phyloP scores from a whole-genome alignment of 2,329 filamentous ascomycete species.

The Aspergillus amoenus region DNA sequence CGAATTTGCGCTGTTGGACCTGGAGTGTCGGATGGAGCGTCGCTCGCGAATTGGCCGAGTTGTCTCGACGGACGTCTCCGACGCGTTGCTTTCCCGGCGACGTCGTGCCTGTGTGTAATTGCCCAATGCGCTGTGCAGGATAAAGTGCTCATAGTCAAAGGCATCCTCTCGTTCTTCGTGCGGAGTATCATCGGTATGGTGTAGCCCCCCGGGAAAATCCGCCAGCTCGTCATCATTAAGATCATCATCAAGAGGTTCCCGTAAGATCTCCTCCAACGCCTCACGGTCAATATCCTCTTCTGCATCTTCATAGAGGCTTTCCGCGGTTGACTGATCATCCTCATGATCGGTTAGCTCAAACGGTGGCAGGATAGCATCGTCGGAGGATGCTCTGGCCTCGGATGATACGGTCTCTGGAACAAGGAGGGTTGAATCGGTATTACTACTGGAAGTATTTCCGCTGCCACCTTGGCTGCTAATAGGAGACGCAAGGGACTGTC shows the following conservation, averaged over 20 bases:
- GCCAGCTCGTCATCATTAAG: conserved; percentile 32
- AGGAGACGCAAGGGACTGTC: conserved; percentile 32
- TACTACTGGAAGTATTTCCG: conserved; percentile 20
- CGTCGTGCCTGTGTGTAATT: conserved; percentile 45
- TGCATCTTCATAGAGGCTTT: conserved; percentile 45
- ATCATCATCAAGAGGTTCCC: conserved; percentile 44
- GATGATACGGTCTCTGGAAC: conserved; percentile 3
- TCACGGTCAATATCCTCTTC: conserved; percentile 61
- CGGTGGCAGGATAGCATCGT: conserved; percentile 10
- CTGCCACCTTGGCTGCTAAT: conserved; percentile 17
- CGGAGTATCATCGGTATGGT: conserved; percentile 60
- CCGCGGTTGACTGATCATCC: conserved; percentile 30
- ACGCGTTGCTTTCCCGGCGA: conserved; percentile 36
- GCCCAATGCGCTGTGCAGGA: conserved; percentile 87
- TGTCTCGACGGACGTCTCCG: conserved; percentile 53
- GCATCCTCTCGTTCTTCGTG: conserved; percentile 94
- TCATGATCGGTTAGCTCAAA: conserved; percentile 20
- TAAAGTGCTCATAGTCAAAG: conserved; percentile 96
- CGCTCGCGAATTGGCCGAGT: conserved; percentile 36
- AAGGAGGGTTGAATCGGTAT: not conserved
- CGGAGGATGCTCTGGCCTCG: not conserved
- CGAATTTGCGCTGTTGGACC: conserved; percentile 59
- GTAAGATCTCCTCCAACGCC: conserved; percentile 56
- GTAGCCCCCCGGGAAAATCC: conserved; percentile 32
- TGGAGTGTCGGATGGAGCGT: conserved; percentile 37